Percentiles rank a stretch among this genome's conserved stretches.
These are phyloP conservation scores for Thyridium curvatum DNA, from an alignment of 2,329 filamentous ascomycete genomes.

Conservation along the genomic window DNA sequence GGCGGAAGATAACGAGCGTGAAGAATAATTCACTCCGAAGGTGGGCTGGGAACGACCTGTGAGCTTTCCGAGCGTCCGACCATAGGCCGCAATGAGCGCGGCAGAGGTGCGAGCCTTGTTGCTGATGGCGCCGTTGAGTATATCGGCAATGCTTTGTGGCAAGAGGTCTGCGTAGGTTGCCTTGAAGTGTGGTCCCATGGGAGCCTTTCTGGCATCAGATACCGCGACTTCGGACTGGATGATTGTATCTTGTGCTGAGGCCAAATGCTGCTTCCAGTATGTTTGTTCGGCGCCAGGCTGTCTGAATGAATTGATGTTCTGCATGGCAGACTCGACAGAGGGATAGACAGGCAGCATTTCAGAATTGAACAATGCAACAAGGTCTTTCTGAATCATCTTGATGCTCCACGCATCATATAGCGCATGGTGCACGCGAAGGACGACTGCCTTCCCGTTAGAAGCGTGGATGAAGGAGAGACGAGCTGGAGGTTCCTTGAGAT, in stretches of 20 bases:
- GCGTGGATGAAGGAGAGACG: slow-evolving; percentile 12
- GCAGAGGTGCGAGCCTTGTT: slow-evolving; percentile 5
- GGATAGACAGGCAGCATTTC: background rate
- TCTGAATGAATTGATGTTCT: too few relatives aligned
- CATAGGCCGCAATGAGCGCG: slow-evolving; percentile 7
- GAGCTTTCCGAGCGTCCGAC: slow-evolving; percentile 3
- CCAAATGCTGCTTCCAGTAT: too few relatives aligned
- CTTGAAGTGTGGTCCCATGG: slow-evolving; percentile 9
- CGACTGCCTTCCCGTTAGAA: slow-evolving; percentile 11
- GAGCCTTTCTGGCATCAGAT: background rate
- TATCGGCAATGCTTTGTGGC: slow-evolving; percentile 1
- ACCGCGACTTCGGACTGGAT: background rate
- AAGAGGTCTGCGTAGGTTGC: slow-evolving; percentile 3
- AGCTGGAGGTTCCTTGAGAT: slow-evolving; percentile 10
- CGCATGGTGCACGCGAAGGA: slow-evolving; percentile 15
- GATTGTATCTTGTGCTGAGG: too few relatives aligned
- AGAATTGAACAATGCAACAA: slow-evolving; percentile 4
- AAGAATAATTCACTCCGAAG: slow-evolving; percentile 9
- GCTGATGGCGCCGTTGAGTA: background rate
- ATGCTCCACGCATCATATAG: slow-evolving; percentile 18
- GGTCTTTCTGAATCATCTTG: slow-evolving; percentile 14
- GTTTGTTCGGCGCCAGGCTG: too few relatives aligned
- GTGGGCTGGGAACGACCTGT: slow-evolving; percentile 6
- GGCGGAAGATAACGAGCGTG: slow-evolving; percentile 8
- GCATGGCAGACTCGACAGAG: background rate